Evolutionary conservation across 108 stramenopile genomes (phyloP), one percentile per base, ranked within the genome.

Genomic region (Cyclotella cryptica): DNA sequence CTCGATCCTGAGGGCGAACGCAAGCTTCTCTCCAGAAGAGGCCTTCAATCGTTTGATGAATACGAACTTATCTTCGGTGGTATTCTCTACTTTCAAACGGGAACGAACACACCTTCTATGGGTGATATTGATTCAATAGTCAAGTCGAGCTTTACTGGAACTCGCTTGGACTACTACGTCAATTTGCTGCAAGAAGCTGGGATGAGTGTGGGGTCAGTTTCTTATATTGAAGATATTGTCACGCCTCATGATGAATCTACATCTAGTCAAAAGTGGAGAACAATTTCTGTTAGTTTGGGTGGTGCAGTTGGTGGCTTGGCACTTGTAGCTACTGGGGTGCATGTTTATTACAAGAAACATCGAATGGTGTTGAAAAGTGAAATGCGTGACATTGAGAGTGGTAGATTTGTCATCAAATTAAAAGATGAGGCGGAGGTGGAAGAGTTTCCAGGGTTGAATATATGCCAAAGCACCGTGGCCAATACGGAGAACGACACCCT

Each of bases 131-230:
- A 63, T 10, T 30, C 44, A n/a, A 64, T 81, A n/a, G 53, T 75
- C 26, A 14, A 63, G 28, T 21, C 14, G 30, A 69, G 66, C 8
- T 76, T 82, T 24, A 49, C 41, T 17, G 71, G 65, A 30, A 65
- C 47, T 47, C 63, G 81, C 10, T 55, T 71, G 57, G 45, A 44
- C 11, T 82, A 82, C 24, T 82, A 66, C 28, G 61, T 76, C 3
- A 60, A 76, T 18, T 72, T 82, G 39, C 55, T 82, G 19, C 46
- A 72, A 21, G 81, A 82, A 65, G 44, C 40, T 22, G 81, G 45
- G 26, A 24, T 76, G 2, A 59, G 52, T 43, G 51, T 76, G 29
- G 53, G 26, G 10, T 54, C 5, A 3, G 68, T 58, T 12, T n/a
- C 11, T 11, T 28, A 57, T 0, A 49, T 69, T 63, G 59, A 44